Evolutionary conservation across 352 stramenopile genomes (phyloP), one percentile per base, ranked within the genome.

Genomic region (Blastocystis sp.): DNA sequence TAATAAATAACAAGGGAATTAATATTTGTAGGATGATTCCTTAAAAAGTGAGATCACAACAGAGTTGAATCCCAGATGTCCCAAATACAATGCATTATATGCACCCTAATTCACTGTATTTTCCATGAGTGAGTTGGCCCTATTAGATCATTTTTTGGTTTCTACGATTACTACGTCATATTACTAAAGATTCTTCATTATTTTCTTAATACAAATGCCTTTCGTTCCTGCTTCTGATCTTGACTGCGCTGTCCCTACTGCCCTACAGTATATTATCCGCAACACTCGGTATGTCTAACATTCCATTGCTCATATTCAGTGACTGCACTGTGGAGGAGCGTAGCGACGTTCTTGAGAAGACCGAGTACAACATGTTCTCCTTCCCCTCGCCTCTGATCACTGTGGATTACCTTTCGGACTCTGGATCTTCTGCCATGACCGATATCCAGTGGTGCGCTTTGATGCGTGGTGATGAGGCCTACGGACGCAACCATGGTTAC

Each of bases 351-450:
- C 43, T 89, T 56, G 53, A 89, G 54, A 89, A 66, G 7, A 89
- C 78, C 0, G 78, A 89, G 66, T 89, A 89, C 78, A 89, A 89
- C 47, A 89, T 89, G 78, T 89, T 89, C 66, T 89, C 78, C 24
- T 89, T 89, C 78, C 78, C 78, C 47, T 89, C 78, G 53, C 78
- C 78, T 54, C 68, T 89, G 55, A 89, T 89, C 47, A 89, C 78
- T 53, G 78, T 89, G 8, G 78, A 89, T 53, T 89, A 89, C 24
- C 47, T 89, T 6, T 89, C 78, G 9, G 78, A 89, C 30, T 89
- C 78, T 79, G 78, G 78, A 45, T 89, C 78, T 34, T 89, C 78
- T 54, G 75, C 78, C 0, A 89, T 89, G 78, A 89, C 78, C 55
- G 78, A 89, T 76, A 50, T 89, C 24, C 66, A 89, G 78, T 89